Evolutionary conservation across 768 basidiomycete species (phyloP).

Genomic region (Pleurotus cornucopiae): DNA sequence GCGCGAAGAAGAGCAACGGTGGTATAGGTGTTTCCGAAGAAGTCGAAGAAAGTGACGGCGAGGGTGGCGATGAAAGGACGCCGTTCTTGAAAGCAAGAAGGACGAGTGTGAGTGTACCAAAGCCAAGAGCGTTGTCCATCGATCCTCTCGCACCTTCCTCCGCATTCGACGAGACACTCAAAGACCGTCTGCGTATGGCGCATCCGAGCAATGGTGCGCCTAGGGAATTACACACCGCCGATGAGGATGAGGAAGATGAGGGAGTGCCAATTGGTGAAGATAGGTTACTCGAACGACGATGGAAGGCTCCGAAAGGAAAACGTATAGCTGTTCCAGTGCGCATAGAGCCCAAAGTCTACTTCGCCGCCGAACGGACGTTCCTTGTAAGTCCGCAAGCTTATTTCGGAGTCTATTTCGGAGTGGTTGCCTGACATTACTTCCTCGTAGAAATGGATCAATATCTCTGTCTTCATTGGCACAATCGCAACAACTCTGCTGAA

Average conservation of each 20-base stretch:
- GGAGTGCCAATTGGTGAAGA: conserved; percentile 33
- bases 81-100: conserved; percentile 29
- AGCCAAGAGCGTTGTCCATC: conserved; percentile 53
- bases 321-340: conserved; percentile 91
- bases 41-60: conserved; percentile 19
- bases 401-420: not conserved
- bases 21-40: conserved; percentile 14
- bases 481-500: conserved; percentile 90
- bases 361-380: conserved; percentile 93
- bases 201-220: conserved; percentile 22
- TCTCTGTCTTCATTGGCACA: conserved; percentile 80
- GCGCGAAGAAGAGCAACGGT: conserved; percentile 12
- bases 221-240: conserved; percentile 22
- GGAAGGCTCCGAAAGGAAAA: conserved; percentile 83
- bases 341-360: conserved; percentile 97
- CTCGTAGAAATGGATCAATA: conserved; percentile 83
- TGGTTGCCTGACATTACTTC: conserved; percentile 4
- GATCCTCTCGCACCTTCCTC: conserved; percentile 83
- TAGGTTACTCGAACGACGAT: conserved; percentile 59
- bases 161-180: conserved; percentile 79
- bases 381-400: conserved; percentile 51
- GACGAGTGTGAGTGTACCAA: conserved; percentile 17
- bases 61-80: conserved; percentile 25
- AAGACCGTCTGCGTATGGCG: conserved; percentile 55
- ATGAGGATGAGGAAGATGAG: conserved; percentile 19